Evolutionary conservation across 305 asterid genomes (phyloP).

Genomic region (Rubia tinctorum): DNA sequence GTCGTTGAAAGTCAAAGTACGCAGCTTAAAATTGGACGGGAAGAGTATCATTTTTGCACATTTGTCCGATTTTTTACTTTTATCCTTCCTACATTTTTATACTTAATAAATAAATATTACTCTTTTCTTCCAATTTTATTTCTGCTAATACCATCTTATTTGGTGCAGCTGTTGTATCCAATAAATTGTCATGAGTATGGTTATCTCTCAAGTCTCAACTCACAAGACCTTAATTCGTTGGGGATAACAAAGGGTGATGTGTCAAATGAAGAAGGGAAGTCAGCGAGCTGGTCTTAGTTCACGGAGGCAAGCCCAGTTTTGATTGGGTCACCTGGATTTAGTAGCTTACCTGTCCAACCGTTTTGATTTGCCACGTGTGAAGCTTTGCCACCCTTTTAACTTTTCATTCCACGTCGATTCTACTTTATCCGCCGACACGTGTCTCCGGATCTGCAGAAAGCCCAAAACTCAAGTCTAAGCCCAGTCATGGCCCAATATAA

Average conservation of each 20-base stretch:
- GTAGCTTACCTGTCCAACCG: conserved; percentile 26
- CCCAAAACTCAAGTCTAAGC: background rate
- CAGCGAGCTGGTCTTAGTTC: background rate
- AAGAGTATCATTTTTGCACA: too few relatives aligned
- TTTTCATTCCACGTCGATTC: conserved; percentile 11
- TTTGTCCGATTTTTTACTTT: too few relatives aligned
- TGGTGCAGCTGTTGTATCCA: too few relatives aligned
- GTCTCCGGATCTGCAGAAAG: background rate
- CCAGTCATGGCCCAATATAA: background rate
- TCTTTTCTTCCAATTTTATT: too few relatives aligned
- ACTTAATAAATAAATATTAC: too few relatives aligned
- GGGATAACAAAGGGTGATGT: background rate
- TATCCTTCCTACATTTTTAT: too few relatives aligned
- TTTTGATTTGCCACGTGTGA: conserved; percentile 19
- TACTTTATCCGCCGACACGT: conserved; percentile 4
- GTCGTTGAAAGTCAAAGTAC: too few relatives aligned
- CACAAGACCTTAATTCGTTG: background rate
- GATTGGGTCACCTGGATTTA: conserved; percentile 21
- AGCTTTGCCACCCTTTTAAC: background rate
- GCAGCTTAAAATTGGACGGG: too few relatives aligned
- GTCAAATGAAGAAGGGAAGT: background rate
- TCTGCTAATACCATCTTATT: too few relatives aligned
- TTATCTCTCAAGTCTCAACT: too few relatives aligned
- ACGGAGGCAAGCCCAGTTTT: background rate
- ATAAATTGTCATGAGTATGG: background rate